These are phyloP conservation scores for Epichloe elymi DNA, from an alignment of 2,329 filamentous ascomycete species.

Conservation along the genomic window DNA sequence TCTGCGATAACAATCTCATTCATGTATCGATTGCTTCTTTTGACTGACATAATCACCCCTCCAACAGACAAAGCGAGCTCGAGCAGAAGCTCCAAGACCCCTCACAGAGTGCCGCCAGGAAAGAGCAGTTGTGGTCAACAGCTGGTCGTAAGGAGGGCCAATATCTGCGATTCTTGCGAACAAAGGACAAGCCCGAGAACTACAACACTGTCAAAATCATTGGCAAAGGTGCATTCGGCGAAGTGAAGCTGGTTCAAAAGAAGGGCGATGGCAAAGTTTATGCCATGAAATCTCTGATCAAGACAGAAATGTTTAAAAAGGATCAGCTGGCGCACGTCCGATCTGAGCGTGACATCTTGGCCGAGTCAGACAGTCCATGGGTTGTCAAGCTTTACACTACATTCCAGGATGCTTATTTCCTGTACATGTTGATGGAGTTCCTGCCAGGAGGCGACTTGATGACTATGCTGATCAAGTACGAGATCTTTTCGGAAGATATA, in stretches of 20 bases:
- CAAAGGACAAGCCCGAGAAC: conserved; percentile 85
- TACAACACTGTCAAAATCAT: conserved; percentile 97
- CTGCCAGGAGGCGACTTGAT: conserved; percentile 95
- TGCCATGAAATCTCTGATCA: conserved; percentile 94
- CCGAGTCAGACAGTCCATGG: conserved; percentile 99
- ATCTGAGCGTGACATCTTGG: conserved; percentile 92
- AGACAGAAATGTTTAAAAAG: conserved; percentile 99
- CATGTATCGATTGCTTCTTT: neutral
- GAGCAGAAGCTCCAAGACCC: conserved; percentile 74
- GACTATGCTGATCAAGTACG: conserved; percentile 99
- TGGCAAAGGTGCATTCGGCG: conserved; percentile 95
- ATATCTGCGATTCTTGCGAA: conserved; percentile 86
- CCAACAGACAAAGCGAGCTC: conserved; percentile 70
- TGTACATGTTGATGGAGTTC: conserved; percentile 99
- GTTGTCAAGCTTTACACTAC: conserved; percentile 97
- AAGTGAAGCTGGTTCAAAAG: conserved; percentile 94
- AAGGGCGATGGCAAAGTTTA: conserved; percentile 96
- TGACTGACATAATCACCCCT: conserved; percentile 1
- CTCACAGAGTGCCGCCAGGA: conserved; percentile 58
- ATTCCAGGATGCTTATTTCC: conserved; percentile 90
- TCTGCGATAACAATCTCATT: no score
- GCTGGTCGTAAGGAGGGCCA: conserved; percentile 81
- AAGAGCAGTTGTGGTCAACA: conserved; percentile 73
- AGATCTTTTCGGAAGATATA: conserved; percentile 98
- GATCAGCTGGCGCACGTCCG: conserved; percentile 96